phyloP scores from a whole-genome alignment of 2,329 filamentous ascomycete species.

The Hypoxylon sp. region DNA sequence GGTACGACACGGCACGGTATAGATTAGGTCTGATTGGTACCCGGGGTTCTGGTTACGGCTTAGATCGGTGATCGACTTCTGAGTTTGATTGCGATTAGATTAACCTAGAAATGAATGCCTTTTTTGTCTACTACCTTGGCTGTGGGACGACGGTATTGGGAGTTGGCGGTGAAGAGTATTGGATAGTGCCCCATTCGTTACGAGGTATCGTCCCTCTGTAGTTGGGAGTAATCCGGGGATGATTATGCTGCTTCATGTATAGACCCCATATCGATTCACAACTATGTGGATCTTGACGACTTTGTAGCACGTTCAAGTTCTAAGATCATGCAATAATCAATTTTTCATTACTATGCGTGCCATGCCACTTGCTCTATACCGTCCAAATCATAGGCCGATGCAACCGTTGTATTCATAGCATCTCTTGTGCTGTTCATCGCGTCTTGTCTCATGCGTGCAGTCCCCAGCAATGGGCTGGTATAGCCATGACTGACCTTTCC shows the following conservation, averaged over 20 bases:
- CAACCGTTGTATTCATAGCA: constrained; percentile 35
- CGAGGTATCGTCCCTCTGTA: not conserved
- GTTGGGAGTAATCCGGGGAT: not conserved
- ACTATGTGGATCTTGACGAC: not conserved
- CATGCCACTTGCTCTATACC: constrained; percentile 35
- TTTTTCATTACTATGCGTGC: constrained; percentile 44
- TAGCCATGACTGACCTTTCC: constrained; percentile 5
- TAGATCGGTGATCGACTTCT: constrained; percentile 22
- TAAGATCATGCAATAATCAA: constrained; percentile 11
- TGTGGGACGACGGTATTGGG: not conserved
- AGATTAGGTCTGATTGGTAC: constrained; percentile 25
- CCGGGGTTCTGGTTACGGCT: constrained; percentile 21
- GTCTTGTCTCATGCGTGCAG: constrained; percentile 32
- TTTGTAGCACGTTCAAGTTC: not conserved
- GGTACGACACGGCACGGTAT: constrained; percentile 21
- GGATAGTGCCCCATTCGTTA: not conserved
- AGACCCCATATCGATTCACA: not conserved
- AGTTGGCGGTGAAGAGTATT: not conserved
- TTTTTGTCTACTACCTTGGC: not conserved
- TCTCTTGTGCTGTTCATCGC: constrained; percentile 33
- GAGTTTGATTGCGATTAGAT: constrained; percentile 11
- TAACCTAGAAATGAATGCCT: constrained; percentile 21
- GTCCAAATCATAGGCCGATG: constrained; percentile 31
- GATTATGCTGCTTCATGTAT: not conserved
- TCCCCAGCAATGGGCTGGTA: constrained; percentile 8